phyloP scores from a whole-genome alignment of 768 basidiomycete genomes.

The Russula olivacea region DNA sequence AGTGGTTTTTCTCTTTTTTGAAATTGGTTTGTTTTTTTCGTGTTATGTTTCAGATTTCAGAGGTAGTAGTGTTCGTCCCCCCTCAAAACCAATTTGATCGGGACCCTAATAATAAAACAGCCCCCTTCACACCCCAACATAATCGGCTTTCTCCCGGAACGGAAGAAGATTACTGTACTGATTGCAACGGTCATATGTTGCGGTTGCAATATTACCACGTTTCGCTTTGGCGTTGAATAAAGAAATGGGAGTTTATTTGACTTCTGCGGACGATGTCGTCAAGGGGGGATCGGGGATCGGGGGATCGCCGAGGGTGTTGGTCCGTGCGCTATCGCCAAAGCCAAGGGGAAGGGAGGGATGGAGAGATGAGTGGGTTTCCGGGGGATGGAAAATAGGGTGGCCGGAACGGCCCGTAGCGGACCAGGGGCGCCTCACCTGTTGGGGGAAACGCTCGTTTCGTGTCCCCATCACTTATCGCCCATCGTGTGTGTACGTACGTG shows the following conservation, averaged over 20 bases:
- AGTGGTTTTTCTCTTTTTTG: neutral
- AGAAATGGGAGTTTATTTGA: slow-evolving; percentile 4
- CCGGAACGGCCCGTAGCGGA: neutral
- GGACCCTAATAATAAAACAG: too few relatives aligned
- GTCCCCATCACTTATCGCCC: neutral
- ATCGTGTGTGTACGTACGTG: neutral
- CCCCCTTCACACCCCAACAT: too few relatives aligned
- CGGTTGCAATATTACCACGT: too few relatives aligned
- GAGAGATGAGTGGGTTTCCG: neutral
- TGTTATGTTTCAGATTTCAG: neutral
- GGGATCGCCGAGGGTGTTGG: neutral
- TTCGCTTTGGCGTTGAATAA: neutral
- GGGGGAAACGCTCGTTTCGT: neutral
- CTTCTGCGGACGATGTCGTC: neutral
- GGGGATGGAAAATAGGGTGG: neutral
- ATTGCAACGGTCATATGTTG: too few relatives aligned
- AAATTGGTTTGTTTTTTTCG: neutral
- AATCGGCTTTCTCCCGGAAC: too few relatives aligned
- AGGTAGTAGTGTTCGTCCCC: too few relatives aligned
- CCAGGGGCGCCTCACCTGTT: neutral
- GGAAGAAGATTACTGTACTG: too few relatives aligned
- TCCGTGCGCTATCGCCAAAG: neutral
- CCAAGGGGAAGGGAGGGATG: neutral
- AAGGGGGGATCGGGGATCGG: neutral
- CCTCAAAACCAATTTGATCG: neutral